Evolutionary conservation across 2,329 filamentous ascomycete species (phyloP).

Genomic region (Rhynchosporium graminicola): DNA sequence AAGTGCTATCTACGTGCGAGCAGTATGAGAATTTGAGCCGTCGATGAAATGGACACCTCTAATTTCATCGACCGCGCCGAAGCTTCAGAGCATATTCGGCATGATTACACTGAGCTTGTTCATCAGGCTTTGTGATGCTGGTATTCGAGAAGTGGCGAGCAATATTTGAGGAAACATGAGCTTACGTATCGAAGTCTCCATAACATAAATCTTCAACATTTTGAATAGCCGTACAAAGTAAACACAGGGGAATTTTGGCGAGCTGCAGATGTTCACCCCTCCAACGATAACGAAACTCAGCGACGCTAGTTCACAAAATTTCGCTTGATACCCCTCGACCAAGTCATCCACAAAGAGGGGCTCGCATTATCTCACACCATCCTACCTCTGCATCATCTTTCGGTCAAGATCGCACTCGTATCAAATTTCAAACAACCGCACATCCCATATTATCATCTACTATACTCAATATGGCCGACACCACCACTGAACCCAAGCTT

Average conservation of each 20-base stretch:
- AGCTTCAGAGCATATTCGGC: neutral
- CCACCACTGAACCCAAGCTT: slow-evolving; percentile 43
- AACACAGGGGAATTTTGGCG: neutral
- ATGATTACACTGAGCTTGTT: too few species aligned
- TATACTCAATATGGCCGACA: slow-evolving; percentile 33
- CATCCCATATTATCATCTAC: slow-evolving; percentile 21
- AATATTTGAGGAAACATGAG: too few species aligned
- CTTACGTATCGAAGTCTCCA: too few species aligned
- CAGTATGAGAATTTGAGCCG: too few species aligned
- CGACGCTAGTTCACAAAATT: neutral
- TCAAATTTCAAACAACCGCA: slow-evolving; percentile 4
- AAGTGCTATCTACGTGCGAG: neutral
- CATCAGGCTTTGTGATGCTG: too few species aligned
- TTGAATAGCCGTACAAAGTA: neutral
- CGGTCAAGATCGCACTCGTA: slow-evolving; percentile 21
- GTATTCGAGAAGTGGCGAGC: too few species aligned
- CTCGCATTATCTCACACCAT: slow-evolving; percentile 20
- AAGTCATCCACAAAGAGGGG: slow-evolving; percentile 17
- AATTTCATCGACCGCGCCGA: slow-evolving; percentile 7
- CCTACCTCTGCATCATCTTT: slow-evolving; percentile 24
- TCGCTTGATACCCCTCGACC: slow-evolving; percentile 8
- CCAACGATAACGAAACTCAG: neutral
- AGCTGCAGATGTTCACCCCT: neutral
- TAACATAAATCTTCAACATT: too few species aligned
- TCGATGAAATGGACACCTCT: neutral